A percentile compares a stretch with the other conserved stretches of the same genome.
These are phyloP conservation scores for Saccharomyces hybrid DNA, from an alignment of 1,139 yeast genomes.

Conservation along the genomic window DNA sequence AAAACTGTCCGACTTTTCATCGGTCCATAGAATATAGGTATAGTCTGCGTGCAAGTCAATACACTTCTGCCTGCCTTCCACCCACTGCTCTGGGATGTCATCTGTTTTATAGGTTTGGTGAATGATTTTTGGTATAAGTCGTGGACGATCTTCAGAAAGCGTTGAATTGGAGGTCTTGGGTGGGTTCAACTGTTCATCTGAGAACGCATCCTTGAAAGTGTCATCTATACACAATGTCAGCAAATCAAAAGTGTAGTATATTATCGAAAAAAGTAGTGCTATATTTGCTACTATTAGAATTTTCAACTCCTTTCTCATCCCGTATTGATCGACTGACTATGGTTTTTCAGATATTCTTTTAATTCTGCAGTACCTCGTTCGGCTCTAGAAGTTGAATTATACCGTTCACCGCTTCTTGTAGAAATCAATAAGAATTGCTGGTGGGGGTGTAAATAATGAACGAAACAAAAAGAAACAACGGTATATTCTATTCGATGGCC, in stretches of 20 bases:
- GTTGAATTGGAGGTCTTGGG: conserved; percentile 10
- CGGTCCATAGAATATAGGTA: conserved; percentile 86
- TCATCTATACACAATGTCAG: conserved; percentile 71
- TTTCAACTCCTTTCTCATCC: conserved; percentile 49
- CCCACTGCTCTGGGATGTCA: conserved; percentile 75
- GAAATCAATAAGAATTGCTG: background rate
- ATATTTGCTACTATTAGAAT: conserved; percentile 53
- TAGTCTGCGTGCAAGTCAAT: conserved; percentile 78
- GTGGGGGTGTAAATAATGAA: background rate
- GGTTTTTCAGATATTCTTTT: background rate
- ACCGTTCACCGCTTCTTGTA: background rate
- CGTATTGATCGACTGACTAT: background rate
- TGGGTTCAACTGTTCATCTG: conserved; percentile 51
- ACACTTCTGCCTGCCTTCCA: conserved; percentile 67
- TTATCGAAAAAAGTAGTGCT: conserved; percentile 47
- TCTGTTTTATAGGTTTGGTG: conserved; percentile 86
- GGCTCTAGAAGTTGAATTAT: background rate
- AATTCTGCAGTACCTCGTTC: background rate
- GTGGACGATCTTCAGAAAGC: conserved; percentile 34
- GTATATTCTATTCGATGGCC: background rate
- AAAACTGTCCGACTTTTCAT: conserved; percentile 70
- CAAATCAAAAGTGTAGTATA: conserved; percentile 67
- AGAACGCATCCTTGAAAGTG: conserved; percentile 54
- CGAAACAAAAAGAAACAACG: background rate
- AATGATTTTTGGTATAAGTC: conserved; percentile 75